Evolutionary conservation across 805 yeast species (phyloP).

Genomic region (Ogataea pilisensis): DNA sequence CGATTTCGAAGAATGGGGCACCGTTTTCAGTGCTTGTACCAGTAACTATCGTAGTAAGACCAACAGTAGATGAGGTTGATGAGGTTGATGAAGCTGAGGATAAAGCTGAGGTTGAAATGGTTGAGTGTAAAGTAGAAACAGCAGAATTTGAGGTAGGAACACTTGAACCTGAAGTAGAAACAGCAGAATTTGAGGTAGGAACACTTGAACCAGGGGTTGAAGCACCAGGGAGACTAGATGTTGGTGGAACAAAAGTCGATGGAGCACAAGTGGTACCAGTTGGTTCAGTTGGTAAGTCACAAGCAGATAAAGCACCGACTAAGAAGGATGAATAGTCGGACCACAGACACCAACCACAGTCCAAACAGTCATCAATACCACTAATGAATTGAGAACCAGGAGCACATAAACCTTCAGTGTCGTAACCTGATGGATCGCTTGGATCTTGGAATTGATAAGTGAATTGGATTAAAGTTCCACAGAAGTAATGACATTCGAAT

Average conservation of each 20-base stretch:
- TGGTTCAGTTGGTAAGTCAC: constrained; percentile 32
- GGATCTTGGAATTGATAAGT: constrained; percentile 17
- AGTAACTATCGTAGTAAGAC: neutral
- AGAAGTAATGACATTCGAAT: constrained; percentile 31
- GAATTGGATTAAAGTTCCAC: constrained; percentile 32
- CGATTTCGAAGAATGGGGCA: neutral
- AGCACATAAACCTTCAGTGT: constrained; percentile 31
- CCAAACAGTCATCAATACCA: constrained; percentile 32
- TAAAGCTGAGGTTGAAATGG: constrained; percentile 13
- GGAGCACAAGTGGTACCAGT: constrained; percentile 32
- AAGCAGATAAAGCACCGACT: constrained; percentile 29
- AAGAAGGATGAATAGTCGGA: constrained; percentile 32
- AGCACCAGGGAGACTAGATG: neutral
- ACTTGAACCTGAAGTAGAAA: neutral
- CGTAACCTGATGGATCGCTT: constrained; percentile 30
- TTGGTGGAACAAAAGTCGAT: constrained; percentile 3
- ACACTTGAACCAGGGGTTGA: neutral
- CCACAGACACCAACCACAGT: constrained; percentile 41
- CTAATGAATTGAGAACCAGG: constrained; percentile 23
- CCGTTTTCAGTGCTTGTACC: neutral
- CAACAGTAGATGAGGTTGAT: constrained; percentile 4
- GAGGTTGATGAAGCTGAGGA: constrained; percentile 7
- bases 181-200: neutral
- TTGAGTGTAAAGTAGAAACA: neutral
- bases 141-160: constrained; percentile 11